These are phyloP conservation scores for Lepidium didymum DNA, from an alignment of 345 rosid species.

Conservation along the genomic window DNA sequence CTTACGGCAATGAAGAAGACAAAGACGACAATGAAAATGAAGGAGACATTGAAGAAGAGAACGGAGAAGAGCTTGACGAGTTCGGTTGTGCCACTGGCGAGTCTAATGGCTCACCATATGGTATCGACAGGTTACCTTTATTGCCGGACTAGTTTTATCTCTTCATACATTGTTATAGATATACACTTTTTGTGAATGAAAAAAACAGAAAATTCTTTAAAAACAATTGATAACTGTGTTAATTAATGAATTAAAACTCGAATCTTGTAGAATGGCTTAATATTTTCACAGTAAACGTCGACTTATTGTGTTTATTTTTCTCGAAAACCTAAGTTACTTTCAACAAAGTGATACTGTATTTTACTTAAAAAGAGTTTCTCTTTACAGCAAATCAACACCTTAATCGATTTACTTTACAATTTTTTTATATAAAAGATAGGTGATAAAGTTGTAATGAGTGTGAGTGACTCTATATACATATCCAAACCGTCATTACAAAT, in stretches of 20 bases:
- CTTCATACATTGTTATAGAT: background rate
- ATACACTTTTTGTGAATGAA: background rate
- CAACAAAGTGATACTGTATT: background rate
- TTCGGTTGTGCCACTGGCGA: background rate
- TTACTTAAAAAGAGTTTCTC: background rate
- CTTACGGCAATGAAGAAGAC: slow-evolving; percentile 32
- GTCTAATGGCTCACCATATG: slow-evolving; percentile 1
- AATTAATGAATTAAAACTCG: background rate
- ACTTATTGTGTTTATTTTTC: background rate
- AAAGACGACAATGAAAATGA: slow-evolving; percentile 19
- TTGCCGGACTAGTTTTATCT: slow-evolving; percentile 21
- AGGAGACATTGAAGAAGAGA: slow-evolving; percentile 30
- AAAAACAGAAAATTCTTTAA: background rate
- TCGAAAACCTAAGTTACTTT: background rate
- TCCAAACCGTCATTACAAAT: slow-evolving; percentile 20
- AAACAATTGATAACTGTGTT: background rate
- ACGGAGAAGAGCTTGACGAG: slow-evolving; percentile 16
- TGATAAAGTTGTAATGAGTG: background rate
- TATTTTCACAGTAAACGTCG: background rate
- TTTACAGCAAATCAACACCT: background rate
- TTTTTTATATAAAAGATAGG: background rate
- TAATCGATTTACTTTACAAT: background rate
- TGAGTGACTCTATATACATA: slow-evolving; percentile 17
- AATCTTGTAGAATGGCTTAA: background rate
- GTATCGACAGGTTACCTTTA: slow-evolving; percentile 24